These are phyloP conservation scores for Fragilariopsis cylindrus DNA, from an alignment of 108 stramenopile species.

Conservation along the genomic window DNA sequence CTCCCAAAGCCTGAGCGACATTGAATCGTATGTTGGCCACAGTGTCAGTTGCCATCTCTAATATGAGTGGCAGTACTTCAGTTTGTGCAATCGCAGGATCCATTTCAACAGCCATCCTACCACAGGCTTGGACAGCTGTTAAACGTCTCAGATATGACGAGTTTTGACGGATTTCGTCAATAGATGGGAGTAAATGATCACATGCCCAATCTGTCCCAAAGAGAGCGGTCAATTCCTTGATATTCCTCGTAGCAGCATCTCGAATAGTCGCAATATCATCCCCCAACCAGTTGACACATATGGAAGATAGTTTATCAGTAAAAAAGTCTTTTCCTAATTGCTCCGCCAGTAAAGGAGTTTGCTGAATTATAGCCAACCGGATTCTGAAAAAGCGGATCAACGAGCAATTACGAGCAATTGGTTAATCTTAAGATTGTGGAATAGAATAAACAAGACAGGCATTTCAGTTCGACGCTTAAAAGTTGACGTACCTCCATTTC, in stretches of 20 bases:
- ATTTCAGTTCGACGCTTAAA: not conserved
- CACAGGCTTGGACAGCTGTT: conserved; percentile 89
- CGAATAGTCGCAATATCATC: conserved; percentile 94
- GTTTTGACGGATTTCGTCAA: conserved; percentile 74
- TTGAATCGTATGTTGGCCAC: conserved; percentile 97
- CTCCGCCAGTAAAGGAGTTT: conserved; percentile 90
- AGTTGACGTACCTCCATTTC: conserved; percentile 77
- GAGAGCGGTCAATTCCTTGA: conserved; percentile 77
- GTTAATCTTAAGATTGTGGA: not conserved
- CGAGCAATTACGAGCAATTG: conserved; percentile 7
- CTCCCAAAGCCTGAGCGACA: conserved; percentile 88
- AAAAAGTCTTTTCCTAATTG: conserved; percentile 93
- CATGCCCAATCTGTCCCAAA: conserved; percentile 96
- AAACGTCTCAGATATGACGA: conserved; percentile 84
- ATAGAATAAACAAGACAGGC: not conserved
- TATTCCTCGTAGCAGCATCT: conserved; percentile 86
- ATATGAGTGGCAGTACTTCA: conserved; percentile 86
- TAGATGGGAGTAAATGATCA: conserved; percentile 82
- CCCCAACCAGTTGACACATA: conserved; percentile 94
- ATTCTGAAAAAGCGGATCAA: conserved; percentile 47
- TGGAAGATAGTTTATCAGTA: conserved; percentile 69
- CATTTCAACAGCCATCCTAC: conserved; percentile 77
- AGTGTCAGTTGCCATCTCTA: conserved; percentile 92
- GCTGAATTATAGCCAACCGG: conserved; percentile 93
- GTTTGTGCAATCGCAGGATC: conserved; percentile 51